A percentile compares a stretch with the other conserved stretches of the same genome.
phyloP scores from a whole-genome alignment of 129 eudicot genomes.

The Pseudognaphalium luteoalbum region DNA sequence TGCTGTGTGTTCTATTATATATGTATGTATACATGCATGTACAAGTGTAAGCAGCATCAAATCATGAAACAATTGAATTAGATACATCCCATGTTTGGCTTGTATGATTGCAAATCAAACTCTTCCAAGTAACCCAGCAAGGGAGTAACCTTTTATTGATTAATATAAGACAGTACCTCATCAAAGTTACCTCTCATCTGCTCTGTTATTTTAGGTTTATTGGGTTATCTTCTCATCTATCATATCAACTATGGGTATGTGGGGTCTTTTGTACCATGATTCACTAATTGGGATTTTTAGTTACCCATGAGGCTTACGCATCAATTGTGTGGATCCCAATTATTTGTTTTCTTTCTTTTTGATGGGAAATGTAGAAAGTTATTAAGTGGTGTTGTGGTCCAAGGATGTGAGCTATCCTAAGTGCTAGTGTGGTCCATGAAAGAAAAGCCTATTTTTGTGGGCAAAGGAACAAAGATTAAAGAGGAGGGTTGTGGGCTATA shows the following conservation, averaged over 20 bases:
- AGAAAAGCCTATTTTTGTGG: conserved; percentile 37
- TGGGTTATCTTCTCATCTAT: conserved; percentile 22
- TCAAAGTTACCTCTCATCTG: background rate
- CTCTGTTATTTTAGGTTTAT: conserved; percentile 9
- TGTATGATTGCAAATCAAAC: conserved; percentile 21
- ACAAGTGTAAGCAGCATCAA: conserved; percentile 4
- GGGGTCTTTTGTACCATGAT: conserved; percentile 39
- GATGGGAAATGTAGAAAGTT: conserved; percentile 30
- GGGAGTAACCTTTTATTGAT: conserved; percentile 7
- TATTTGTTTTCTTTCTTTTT: conserved; percentile 31
- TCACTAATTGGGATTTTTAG: conserved; percentile 28
- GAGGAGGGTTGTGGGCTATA: conserved; percentile 35
- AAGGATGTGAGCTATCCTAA: conserved; percentile 34
- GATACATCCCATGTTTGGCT: conserved; percentile 10
- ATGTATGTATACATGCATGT: background rate
- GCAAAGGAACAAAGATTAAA: conserved; percentile 32
- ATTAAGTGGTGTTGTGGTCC: conserved; percentile 45
- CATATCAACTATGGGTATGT: conserved; percentile 23
- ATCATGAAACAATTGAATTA: conserved; percentile 9
- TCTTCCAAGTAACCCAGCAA: conserved; percentile 21
- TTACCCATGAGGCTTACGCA: conserved; percentile 31
- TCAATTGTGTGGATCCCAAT: conserved; percentile 38
- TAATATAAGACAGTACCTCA: conserved; percentile 23
- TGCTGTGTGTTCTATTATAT: conserved; percentile 17
- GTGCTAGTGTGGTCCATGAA: conserved; percentile 40